Evolutionary conservation across 164 flowering plant species (phyloP), one percentile per base, ranked within the genome.

Genomic region (Piper longum): DNA sequence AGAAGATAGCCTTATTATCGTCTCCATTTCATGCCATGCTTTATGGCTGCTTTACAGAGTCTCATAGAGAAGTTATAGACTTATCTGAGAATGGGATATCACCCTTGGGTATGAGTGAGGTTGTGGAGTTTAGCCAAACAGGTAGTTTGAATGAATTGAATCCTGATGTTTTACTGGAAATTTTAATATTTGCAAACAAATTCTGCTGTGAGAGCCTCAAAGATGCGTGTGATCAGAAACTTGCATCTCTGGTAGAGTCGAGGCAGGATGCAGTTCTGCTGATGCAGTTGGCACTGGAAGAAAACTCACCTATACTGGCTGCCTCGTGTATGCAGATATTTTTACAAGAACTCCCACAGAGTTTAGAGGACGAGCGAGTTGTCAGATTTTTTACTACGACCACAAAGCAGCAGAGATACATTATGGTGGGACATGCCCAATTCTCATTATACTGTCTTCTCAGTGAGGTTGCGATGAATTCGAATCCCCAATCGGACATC

Each of bases 11-110:
- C 0, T 66, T 67, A 18, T 80, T 95, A 44, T 88, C 96, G 14
- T 74, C 81, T 69, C 97, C 99, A 63, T 95, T 95, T 73, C 75
- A 74, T 66, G 79, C 99, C 61, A 95, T 95, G 99, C 96, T 95
- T 55, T 81, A 85, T 79, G 99, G 99, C 13, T 70, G 74, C 69
- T 95, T 90, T 78, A 81, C 77, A 2, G 99, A 95, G 78, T 85
- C 97, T 57, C 72, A 72, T 61, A 60, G 59, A 40, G 91, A 90
- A 54, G 82, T 79, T 60, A 85, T 95, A 48, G 93, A 95, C 77
- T 74, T 95, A 52, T 88, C 99, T 9, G 78, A 83, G 63, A 90
- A 95, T 75, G 75, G 82, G 67, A 83, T 95, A 60, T 80, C 97
- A 13, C 74, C 85, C 1, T 65, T 65, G 42, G 88, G 91, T 66